These are phyloP conservation scores for Carex cristatella DNA, from an alignment of 176 grass and related monocot genomes.

Conservation along the genomic window DNA sequence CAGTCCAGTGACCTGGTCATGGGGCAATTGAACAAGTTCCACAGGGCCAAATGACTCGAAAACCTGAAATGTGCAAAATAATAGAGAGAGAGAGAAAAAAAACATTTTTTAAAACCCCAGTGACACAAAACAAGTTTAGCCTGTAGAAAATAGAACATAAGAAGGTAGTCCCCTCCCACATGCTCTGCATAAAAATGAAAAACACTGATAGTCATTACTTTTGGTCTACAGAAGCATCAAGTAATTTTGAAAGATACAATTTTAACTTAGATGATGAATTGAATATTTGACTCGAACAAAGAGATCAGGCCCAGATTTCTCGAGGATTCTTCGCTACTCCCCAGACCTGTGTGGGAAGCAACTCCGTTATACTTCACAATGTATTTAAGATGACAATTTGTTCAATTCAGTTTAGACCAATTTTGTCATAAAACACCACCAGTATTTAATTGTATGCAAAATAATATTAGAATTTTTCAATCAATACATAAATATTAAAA, in stretches of 20 bases:
- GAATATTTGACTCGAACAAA: constrained; percentile 14
- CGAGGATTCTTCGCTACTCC: constrained; percentile 22
- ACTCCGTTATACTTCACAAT: constrained; percentile 16
- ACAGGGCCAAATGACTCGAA: constrained; percentile 90
- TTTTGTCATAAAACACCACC: not conserved
- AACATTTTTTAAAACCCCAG: not conserved
- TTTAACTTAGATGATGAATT: constrained; percentile 19
- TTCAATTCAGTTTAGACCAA: constrained; percentile 12
- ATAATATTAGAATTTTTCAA: not conserved
- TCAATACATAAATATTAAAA: not conserved
- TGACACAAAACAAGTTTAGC: constrained; percentile 21
- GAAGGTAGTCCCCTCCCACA: constrained; percentile 25
- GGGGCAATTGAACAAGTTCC: constrained; percentile 85
- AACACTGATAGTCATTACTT: constrained; percentile 26
- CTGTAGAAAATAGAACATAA: constrained; percentile 19
- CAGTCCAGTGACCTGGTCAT: constrained; percentile 67
- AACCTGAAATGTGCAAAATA: constrained; percentile 43
- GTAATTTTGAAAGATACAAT: constrained; percentile 14
- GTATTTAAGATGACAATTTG: not conserved
- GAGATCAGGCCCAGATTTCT: constrained; percentile 24
- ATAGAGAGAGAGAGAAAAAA: constrained; percentile 1
- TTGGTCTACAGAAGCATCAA: constrained; percentile 13
- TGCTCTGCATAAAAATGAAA: constrained; percentile 30
- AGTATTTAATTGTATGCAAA: not conserved
- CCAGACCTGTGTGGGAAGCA: constrained; percentile 31